phyloP scores from a whole-genome alignment of 805 yeast species.

The Teunomyces panamensis region DNA sequence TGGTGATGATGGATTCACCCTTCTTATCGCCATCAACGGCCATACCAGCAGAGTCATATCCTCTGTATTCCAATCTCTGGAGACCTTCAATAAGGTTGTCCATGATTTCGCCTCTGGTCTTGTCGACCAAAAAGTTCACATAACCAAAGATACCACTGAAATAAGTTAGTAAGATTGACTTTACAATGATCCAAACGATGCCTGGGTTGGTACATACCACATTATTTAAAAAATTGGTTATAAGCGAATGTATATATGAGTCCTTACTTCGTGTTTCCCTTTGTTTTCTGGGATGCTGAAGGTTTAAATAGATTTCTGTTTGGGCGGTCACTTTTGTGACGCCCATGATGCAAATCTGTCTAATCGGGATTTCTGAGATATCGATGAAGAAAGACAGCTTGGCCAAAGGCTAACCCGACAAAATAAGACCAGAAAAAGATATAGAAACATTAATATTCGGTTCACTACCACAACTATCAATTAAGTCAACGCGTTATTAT shows the following conservation, averaged over 20 bases:
- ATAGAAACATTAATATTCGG: background rate
- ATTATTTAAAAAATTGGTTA: background rate
- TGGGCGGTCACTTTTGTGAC: constrained; percentile 4
- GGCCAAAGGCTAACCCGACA: too few species aligned
- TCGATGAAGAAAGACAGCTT: background rate
- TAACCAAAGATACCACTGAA: constrained; percentile 95
- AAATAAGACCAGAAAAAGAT: too few species aligned
- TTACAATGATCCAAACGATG: background rate
- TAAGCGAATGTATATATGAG: constrained; percentile 1
- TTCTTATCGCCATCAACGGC: constrained; percentile 88
- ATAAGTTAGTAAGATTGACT: constrained; percentile 5
- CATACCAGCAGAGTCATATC: constrained; percentile 96
- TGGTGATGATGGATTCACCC: constrained; percentile 68
- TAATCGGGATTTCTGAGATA: background rate
- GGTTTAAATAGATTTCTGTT: constrained; percentile 3
- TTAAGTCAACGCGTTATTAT: background rate
- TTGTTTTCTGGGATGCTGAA: constrained; percentile 2
- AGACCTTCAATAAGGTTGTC: constrained; percentile 86
- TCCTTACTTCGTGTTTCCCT: background rate
- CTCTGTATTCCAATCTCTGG: constrained; percentile 89
- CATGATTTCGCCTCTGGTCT: constrained; percentile 87
- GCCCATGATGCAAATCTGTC: background rate
- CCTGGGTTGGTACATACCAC: background rate
- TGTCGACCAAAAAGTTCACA: constrained; percentile 91
- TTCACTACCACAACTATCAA: background rate